Evolutionary conservation across 805 yeast genomes (phyloP).

Genomic region (Teunomyces lycoperdinae): DNA sequence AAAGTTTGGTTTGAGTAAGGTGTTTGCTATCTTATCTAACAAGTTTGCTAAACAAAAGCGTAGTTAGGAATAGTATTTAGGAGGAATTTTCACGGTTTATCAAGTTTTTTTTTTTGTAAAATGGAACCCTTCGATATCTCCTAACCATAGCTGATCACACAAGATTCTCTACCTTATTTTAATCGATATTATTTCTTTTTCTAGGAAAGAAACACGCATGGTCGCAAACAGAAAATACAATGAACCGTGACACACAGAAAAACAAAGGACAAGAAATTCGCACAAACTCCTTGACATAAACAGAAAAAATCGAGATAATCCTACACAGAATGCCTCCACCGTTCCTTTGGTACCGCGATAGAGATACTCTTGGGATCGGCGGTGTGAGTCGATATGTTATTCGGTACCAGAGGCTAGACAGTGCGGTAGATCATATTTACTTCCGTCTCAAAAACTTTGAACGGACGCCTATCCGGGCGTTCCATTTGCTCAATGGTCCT

Average conservation of each 20-base stretch:
- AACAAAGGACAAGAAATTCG: too few species aligned
- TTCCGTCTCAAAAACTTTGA: slow-evolving; percentile 41
- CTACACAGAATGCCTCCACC: slow-evolving; percentile 2
- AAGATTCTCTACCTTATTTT: too few species aligned
- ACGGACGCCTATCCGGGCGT: slow-evolving; percentile 34
- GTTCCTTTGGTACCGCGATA: slow-evolving; percentile 21
- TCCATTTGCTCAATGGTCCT: slow-evolving; percentile 43
- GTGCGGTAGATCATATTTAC: slow-evolving; percentile 18
- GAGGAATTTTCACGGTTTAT: not conserved
- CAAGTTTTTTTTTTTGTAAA: too few species aligned
- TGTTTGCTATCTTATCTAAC: slow-evolving; percentile 21
- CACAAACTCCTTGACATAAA: too few species aligned
- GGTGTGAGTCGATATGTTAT: slow-evolving; percentile 36
- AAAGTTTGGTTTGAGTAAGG: slow-evolving; percentile 30
- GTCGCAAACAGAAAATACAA: not conserved
- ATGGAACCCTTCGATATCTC: too few species aligned
- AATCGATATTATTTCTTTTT: too few species aligned
- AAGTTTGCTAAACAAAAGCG: slow-evolving; percentile 18
- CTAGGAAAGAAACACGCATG: too few species aligned
- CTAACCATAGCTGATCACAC: too few species aligned
- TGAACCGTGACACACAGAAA: not conserved
- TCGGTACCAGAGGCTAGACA: slow-evolving; percentile 15
- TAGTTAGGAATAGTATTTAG: not conserved
- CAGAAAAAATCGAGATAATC: not conserved
- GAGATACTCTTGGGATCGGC: slow-evolving; percentile 33